These are phyloP conservation scores for Brassica hybrid DNA, from an alignment of 441 rosid species.

Conservation along the genomic window DNA sequence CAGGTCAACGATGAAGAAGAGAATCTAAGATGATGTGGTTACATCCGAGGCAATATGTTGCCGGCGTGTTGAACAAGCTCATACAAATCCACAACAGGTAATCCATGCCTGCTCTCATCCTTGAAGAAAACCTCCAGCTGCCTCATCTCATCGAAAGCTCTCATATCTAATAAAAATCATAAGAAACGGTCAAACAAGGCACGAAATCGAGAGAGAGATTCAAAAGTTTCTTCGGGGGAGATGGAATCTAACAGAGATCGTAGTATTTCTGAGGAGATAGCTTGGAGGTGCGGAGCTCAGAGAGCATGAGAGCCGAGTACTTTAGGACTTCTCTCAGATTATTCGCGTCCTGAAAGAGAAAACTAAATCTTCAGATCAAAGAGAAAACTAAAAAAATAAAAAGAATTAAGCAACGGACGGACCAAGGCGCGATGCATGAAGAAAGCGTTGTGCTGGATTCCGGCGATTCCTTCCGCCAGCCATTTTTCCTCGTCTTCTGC, in stretches of 20 bases:
- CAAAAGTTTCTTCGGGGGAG: neutral
- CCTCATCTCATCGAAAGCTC: conserved; percentile 73
- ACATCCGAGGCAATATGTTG: conserved; percentile 70
- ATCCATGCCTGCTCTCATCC: conserved; percentile 69
- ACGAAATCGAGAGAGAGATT: conserved; percentile 34
- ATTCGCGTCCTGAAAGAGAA: conserved; percentile 55
- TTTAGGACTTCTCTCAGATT: conserved; percentile 75
- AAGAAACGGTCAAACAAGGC: conserved; percentile 28
- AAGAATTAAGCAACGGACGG: neutral
- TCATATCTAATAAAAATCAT: conserved; percentile 51
- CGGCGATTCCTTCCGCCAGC: conserved; percentile 82
- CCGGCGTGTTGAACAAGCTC: conserved; percentile 85
- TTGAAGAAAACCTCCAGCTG: conserved; percentile 69
- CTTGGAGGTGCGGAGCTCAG: conserved; percentile 76
- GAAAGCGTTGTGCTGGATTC: conserved; percentile 70
- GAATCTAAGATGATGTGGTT: conserved; percentile 29
- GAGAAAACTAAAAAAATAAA: neutral
- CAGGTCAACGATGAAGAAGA: neutral
- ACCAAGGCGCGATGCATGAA: conserved; percentile 80
- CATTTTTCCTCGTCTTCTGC: conserved; percentile 73
- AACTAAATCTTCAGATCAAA: conserved; percentile 25
- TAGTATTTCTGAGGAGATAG: conserved; percentile 76
- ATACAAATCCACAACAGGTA: conserved; percentile 63
- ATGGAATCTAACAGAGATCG: conserved; percentile 60
- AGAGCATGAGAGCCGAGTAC: conserved; percentile 68